Conservation (phyloP, 768 basidiomycete genomes). For the Psilocybe azurescens region DNA sequence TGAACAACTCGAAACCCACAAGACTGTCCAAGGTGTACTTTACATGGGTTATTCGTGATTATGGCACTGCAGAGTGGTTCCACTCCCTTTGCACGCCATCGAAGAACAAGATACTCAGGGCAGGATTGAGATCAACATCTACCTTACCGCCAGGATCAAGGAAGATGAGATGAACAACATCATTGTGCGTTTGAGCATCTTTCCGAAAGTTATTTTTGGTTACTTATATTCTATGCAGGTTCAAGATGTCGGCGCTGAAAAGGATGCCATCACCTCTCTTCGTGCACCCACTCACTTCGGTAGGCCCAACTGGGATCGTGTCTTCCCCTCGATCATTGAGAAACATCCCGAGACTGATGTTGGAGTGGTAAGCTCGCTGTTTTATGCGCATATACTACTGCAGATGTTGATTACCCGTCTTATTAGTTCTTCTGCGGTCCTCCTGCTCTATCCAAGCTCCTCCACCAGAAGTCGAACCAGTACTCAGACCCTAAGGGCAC, state of each 20-base stretch:
- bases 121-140: conserved; percentile 92
- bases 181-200: conserved; percentile 53
- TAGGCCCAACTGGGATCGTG: conserved; percentile 84
- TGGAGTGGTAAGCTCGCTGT: conserved; percentile 65
- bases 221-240: conserved; percentile 42
- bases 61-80: conserved; percentile 91
- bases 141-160: conserved; percentile 89
- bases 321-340: conserved; percentile 74
- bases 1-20: conserved; percentile 75
- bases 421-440: conserved; percentile 88
- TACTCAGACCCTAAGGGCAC: conserved; percentile 81
- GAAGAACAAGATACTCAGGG: conserved; percentile 90
- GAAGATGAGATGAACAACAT: conserved; percentile 96
- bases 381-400: too few relatives aligned
- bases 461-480: conserved; percentile 86
- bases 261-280: conserved; percentile 88
- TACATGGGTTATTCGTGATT: conserved; percentile 95
- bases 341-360: conserved; percentile 90
- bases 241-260: conserved; percentile 91
- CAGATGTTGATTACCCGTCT: too few relatives aligned
- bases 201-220: not conserved
- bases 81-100: conserved; percentile 92
- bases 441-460: conserved; percentile 63
- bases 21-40: conserved; percentile 92
- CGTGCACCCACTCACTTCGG: conserved; percentile 94